A percentile compares a stretch with the other conserved stretches of the same genome.
phyloP scores from a whole-genome alignment of 371 early-diverging fungal genomes.

The Vavraia culicis region DNA sequence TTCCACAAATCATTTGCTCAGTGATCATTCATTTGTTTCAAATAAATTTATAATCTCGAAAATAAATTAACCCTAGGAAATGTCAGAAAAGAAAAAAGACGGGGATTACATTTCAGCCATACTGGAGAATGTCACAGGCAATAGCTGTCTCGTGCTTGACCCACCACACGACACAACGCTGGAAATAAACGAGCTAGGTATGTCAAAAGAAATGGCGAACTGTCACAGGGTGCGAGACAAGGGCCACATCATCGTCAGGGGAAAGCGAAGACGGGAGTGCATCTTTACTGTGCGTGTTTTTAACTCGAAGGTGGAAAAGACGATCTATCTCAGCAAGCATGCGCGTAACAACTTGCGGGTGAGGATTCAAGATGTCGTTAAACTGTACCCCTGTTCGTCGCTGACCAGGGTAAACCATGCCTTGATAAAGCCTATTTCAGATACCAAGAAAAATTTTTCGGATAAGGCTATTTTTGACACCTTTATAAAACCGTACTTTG shows the following conservation, averaged over 20 bases:
- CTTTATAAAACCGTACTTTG: conserved; percentile 18
- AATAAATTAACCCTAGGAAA: no score
- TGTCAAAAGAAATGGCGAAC: conserved; percentile 21
- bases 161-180: conserved; percentile 5
- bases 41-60: no score
- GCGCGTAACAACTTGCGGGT: conserved; percentile 66
- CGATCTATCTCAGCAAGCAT: conserved; percentile 73
- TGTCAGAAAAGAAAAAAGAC: no score
- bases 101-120: no score
- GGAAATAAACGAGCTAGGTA: conserved; percentile 28
- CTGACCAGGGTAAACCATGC: conserved; percentile 79
- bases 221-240: conserved; percentile 33
- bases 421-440: conserved; percentile 86
- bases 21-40: no score
- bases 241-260: conserved; percentile 60
- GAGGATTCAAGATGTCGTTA: conserved; percentile 83
- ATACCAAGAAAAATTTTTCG: conserved; percentile 80
- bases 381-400: conserved; percentile 72
- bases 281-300: conserved; percentile 73
- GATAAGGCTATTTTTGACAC: conserved; percentile 48
- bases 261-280: conserved; percentile 86
- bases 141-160: conserved; percentile 5
- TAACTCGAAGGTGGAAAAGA: conserved; percentile 65
- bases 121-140: no score
- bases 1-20: no score